Base-by-base conservation (phyloP, 805 yeast species). In the Sugiyamaella valdiviana region DNA sequence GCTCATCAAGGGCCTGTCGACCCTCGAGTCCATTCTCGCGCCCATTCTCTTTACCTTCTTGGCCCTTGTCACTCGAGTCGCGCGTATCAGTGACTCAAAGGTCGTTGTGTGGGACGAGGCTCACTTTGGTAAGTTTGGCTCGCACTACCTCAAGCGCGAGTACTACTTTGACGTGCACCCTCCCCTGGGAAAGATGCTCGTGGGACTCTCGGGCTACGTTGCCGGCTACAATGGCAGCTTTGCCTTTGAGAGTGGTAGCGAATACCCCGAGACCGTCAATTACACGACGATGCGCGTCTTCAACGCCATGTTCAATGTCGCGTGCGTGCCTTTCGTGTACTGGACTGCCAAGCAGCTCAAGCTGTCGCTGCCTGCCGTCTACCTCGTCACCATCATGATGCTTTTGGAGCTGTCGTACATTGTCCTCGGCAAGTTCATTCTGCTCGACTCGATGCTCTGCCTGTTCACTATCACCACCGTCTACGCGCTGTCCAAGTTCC, bases 141-240 rank as follows among this genome's bases (percentile, higher is more conserved):
- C 96, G 10, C 83, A 87, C 65, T 91, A 91, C 67, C 72, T 91
- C 53, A 82, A 78, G 58, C 93, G 87, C 57, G 95, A 87, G 60
- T 88, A 85, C 64, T 91, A 90, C 66, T 95, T 87, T 64, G 99
- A 91, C 67, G 96, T 91, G 29, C 99, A 91, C 68, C 99, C 99
- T 43, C 99, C 99, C 1, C 72, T 91, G 59, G 98, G 97, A 19
- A 91, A 91, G 67, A 83, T 91, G 84, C 74, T 93, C 51, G 86
- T 88, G 50, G 98, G 95, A 0, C 72, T 87, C 37, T 82, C 90
- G 39, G 97, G 95, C 41, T 87, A 79, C 64, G 64, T 89, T 51
- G 91, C 93, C 36, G 90, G 89, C 14, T 89, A 82, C 68, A 80
- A 89, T 62, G 97, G 98, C 16, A 74, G 83, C 21, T 93, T 90